Conservation (phyloP, 2,329 filamentous ascomycete genomes). For the Diaporthe eres region DNA sequence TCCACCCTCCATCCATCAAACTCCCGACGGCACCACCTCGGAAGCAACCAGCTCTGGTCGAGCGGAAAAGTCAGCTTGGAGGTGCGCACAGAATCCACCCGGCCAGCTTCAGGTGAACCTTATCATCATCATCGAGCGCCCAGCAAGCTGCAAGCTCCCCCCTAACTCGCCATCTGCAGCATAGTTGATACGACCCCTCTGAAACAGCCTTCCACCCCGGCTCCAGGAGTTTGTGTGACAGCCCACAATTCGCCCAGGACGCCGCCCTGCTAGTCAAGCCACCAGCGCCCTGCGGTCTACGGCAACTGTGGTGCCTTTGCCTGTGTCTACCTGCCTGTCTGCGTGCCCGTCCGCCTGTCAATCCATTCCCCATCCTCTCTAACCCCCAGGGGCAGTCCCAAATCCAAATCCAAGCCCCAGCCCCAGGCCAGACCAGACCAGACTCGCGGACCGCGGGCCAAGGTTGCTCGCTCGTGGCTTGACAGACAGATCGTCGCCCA, state of each 20-base stretch:
- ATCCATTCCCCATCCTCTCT: conserved; percentile 6
- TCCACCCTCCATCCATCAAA: neutral
- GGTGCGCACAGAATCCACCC: conserved; percentile 29
- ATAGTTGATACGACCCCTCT: conserved; percentile 53
- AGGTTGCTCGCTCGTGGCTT: conserved; percentile 31
- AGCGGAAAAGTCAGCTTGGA: conserved; percentile 33
- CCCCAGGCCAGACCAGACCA: conserved; percentile 5
- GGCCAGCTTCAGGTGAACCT: conserved; percentile 36
- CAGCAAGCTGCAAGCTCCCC: conserved; percentile 44
- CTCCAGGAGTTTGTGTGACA: conserved; percentile 44
- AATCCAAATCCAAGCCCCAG: conserved; percentile 21
- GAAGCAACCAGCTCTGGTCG: conserved; percentile 15
- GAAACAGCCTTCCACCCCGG: conserved; percentile 49
- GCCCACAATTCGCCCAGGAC: conserved; percentile 39
- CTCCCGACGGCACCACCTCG: conserved; percentile 28
- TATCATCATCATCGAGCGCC: conserved; percentile 34
- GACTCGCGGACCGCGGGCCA: conserved; percentile 28
- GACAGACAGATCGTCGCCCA: conserved; percentile 30
- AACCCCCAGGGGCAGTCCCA: neutral
- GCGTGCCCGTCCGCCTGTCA: conserved; percentile 1
- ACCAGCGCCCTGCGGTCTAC: conserved; percentile 16
- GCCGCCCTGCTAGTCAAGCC: conserved; percentile 28
- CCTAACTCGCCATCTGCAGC: conserved; percentile 45
- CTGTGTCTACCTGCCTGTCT: conserved; percentile 13
- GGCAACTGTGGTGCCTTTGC: conserved; percentile 10